These are phyloP conservation scores for Pythium oligandrum DNA, from an alignment of 352 stramenopile species.

Conservation along the genomic window DNA sequence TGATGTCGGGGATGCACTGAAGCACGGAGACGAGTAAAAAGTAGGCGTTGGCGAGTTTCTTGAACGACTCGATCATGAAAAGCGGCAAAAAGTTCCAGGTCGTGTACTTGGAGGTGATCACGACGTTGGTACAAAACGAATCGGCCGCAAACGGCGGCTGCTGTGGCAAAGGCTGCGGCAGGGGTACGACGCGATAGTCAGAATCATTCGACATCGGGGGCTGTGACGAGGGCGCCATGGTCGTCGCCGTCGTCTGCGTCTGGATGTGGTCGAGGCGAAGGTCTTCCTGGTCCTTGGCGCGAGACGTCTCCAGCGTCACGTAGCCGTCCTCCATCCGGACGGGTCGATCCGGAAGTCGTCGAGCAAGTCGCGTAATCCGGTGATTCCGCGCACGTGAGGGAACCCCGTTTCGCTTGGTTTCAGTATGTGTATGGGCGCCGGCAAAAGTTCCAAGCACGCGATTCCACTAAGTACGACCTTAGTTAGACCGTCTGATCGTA, in stretches of 20 bases:
- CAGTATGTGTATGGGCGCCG: not conserved
- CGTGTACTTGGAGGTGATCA: slow-evolving; percentile 92
- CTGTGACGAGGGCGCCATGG: slow-evolving; percentile 2
- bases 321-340: slow-evolving; percentile 22
- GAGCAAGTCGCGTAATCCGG: no score
- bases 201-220: not conserved
- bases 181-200: slow-evolving; percentile 51
- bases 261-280: slow-evolving; percentile 12
- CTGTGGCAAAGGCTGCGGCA: slow-evolving; percentile 29
- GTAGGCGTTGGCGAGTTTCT: slow-evolving; percentile 90
- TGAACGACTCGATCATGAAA: slow-evolving; percentile 85
- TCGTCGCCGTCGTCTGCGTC: not conserved
- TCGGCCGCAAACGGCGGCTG: slow-evolving; percentile 13
- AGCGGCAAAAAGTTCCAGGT: slow-evolving; percentile 85
- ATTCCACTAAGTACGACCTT: no score
- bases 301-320: slow-evolving; percentile 28
- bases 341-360: no score
- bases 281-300: slow-evolving; percentile 6
- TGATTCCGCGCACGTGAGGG: no score
- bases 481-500: no score
- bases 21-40: slow-evolving; percentile 89
- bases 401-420: slow-evolving; percentile 3
- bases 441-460: not conserved
- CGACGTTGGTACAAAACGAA: slow-evolving; percentile 75
- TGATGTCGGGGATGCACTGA: slow-evolving; percentile 77